phyloP scores from a whole-genome alignment of 331 rosid genomes.

The Saraca asoca region DNA sequence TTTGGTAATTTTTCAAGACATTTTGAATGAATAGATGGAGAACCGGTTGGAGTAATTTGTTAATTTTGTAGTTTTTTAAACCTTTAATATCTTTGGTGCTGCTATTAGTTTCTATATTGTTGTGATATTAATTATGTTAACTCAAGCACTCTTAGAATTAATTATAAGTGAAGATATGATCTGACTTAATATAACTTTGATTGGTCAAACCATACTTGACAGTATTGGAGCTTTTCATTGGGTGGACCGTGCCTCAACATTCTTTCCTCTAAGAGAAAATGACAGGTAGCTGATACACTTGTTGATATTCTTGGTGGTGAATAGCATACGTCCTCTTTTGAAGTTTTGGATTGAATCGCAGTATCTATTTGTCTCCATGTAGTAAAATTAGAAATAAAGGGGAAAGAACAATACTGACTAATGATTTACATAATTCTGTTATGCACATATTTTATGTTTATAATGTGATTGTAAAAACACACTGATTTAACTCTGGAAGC shows the following conservation, averaged over 20 bases:
- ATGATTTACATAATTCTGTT: too few relatives aligned
- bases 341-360: too few relatives aligned
- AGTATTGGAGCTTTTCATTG: constrained; percentile 96
- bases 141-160: neutral
- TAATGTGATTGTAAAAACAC: too few relatives aligned
- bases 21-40: too few relatives aligned
- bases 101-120: constrained; percentile 18
- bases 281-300: constrained; percentile 48
- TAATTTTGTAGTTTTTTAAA: neutral
- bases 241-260: constrained; percentile 78
- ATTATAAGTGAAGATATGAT: neutral
- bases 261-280: constrained; percentile 50
- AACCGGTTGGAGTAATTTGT: too few relatives aligned
- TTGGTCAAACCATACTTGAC: constrained; percentile 32
- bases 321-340: too few relatives aligned
- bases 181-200: constrained; percentile 35
- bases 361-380: too few relatives aligned
- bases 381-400: too few relatives aligned
- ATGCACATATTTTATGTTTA: too few relatives aligned
- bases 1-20: too few relatives aligned
- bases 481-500: too few relatives aligned
- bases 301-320: constrained; percentile 16
- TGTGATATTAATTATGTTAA: constrained; percentile 12
- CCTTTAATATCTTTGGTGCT: constrained; percentile 3
- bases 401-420: too few relatives aligned